Conservation (phyloP, 2,329 filamentous ascomycete genomes). For the Endothia cerciana region DNA sequence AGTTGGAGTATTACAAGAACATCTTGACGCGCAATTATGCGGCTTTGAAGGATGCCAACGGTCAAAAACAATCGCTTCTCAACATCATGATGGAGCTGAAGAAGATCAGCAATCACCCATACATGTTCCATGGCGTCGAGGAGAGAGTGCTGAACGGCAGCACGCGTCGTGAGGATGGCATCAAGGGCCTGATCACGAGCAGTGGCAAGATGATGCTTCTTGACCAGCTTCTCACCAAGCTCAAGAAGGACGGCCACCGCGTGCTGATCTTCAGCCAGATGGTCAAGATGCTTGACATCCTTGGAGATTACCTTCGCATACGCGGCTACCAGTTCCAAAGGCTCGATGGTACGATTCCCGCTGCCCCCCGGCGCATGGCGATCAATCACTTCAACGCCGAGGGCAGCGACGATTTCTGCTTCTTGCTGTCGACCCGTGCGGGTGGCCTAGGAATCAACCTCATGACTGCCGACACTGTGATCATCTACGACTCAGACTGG, state of each 20-base stretch:
- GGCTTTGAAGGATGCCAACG: constrained; percentile 87
- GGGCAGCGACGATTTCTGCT: constrained; percentile 93
- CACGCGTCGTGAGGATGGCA: constrained; percentile 81
- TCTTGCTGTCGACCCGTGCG: constrained; percentile 90
- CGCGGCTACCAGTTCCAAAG: constrained; percentile 96
- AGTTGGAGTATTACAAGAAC: constrained; percentile 98
- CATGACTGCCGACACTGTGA: constrained; percentile 97
- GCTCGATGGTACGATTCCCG: constrained; percentile 91
- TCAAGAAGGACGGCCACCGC: constrained; percentile 91
- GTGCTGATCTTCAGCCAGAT: constrained; percentile 99
- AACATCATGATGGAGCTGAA: constrained; percentile 99
- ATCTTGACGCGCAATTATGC: constrained; percentile 96
- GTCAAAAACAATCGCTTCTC: constrained; percentile 90
- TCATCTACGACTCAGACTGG: constrained; percentile 98
- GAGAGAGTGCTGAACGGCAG: constrained; percentile 84
- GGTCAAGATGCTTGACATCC: constrained; percentile 97
- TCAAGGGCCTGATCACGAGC: constrained; percentile 92
- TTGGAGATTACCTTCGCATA: constrained; percentile 90
- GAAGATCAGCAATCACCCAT: constrained; percentile 98
- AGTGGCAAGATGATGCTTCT: constrained; percentile 99
- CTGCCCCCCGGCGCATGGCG: constrained; percentile 83
- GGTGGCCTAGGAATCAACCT: constrained; percentile 98
- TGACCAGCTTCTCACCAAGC: constrained; percentile 89
- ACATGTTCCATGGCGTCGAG: constrained; percentile 95
- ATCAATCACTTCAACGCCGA: constrained; percentile 99